Conservation (phyloP, 345 rosid species). For the Citrus trifoliata region DNA sequence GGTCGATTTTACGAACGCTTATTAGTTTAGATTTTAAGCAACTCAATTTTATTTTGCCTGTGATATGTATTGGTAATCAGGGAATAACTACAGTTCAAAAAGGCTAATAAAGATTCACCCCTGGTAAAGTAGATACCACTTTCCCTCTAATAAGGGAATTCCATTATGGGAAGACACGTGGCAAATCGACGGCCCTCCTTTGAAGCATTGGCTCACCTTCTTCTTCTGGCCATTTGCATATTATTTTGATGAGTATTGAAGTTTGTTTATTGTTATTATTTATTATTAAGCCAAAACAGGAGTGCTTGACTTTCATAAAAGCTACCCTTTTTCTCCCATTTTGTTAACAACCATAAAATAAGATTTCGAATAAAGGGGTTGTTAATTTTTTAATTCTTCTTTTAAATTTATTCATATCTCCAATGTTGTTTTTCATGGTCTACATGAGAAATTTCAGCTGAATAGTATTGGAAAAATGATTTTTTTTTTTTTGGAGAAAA, state of each 20-base stretch:
- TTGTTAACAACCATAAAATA: neutral
- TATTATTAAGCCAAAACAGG: neutral
- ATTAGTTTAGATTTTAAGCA: no score
- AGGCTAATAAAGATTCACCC: neutral
- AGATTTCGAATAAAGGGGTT: neutral
- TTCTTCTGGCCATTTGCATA: neutral
- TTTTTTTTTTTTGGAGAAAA: neutral
- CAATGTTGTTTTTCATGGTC: neutral
- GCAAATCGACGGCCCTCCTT: conserved; percentile 19
- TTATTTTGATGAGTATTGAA: neutral
- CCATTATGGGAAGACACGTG: conserved; percentile 10
- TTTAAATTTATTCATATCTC: neutral
- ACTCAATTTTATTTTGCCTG: no score
- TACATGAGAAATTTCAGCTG: neutral
- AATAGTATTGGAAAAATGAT: neutral
- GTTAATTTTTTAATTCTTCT: neutral
- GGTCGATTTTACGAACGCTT: no score
- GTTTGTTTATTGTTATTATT: neutral
- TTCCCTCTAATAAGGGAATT: conserved; percentile 15
- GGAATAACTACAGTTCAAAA: neutral
- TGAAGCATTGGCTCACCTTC: conserved; percentile 17
- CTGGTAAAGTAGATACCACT: neutral
- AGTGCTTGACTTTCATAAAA: conserved; percentile 1
- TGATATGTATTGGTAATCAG: neutral
- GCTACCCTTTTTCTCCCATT: conserved; percentile 12